phyloP scores from a whole-genome alignment of 208 protist species.

The Trypanosoma cruzi region DNA sequence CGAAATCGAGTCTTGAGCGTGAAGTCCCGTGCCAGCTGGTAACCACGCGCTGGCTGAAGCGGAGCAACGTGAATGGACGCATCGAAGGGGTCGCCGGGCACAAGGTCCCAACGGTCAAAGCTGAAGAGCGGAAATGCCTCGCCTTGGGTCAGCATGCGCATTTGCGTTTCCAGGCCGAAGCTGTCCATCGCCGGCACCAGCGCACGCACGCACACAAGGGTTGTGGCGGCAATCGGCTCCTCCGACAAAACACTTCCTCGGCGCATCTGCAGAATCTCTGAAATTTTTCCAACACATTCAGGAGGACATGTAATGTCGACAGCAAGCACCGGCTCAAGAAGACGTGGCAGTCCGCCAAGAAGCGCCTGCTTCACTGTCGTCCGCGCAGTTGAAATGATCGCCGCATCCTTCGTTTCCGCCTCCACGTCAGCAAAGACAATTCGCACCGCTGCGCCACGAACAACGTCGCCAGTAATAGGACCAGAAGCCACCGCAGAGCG shows the following conservation, averaged over 20 bases:
- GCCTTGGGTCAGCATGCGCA: slow-evolving; percentile 97
- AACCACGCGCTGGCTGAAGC: slow-evolving; percentile 94
- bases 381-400: slow-evolving; percentile 87
- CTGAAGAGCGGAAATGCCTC: slow-evolving; percentile 93
- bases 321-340: slow-evolving; percentile 98
- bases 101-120: slow-evolving; percentile 98
- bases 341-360: slow-evolving; percentile 93
- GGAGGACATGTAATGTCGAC: slow-evolving; percentile 94
- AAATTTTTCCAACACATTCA: slow-evolving; percentile 84
- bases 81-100: slow-evolving; percentile 99
- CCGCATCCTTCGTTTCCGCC: slow-evolving; percentile 32
- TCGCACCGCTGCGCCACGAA: slow-evolving; percentile 56
- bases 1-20: slow-evolving; percentile 98
- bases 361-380: slow-evolving; percentile 95
- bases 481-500: slow-evolving; percentile 85
- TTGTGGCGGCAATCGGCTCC: slow-evolving; percentile 96
- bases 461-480: slow-evolving; percentile 97
- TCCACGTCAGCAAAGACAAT: slow-evolving; percentile 65
- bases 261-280: slow-evolving; percentile 87
- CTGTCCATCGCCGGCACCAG: slow-evolving; percentile 98
- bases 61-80: slow-evolving; percentile 93
- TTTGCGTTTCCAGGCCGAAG: slow-evolving; percentile 99
- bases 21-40: slow-evolving; percentile 98
- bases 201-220: slow-evolving; percentile 94
- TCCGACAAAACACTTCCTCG: slow-evolving; percentile 93